phyloP scores from a whole-genome alignment of 2,329 filamentous ascomycete species.

The Colletotrichum endophyticum region DNA sequence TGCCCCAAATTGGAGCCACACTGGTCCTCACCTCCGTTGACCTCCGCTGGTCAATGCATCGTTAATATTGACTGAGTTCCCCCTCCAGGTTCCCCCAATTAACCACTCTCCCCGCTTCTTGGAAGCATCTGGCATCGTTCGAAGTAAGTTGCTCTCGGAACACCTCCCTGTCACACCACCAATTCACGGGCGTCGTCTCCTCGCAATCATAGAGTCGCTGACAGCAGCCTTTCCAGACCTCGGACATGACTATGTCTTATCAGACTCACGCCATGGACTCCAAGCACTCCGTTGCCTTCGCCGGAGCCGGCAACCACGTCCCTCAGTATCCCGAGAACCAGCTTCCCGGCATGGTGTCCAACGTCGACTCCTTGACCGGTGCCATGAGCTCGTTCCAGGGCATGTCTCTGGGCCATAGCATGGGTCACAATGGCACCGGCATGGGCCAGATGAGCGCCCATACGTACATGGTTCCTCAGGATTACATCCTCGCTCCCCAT shows the following conservation, averaged over 20 bases:
- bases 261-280: conserved; percentile 42
- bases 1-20: not conserved
- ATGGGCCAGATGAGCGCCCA: conserved; percentile 34
- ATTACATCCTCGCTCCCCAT: conserved; percentile 40
- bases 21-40: not conserved
- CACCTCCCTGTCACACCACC: not conserved
- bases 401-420: conserved; percentile 40
- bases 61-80: not conserved
- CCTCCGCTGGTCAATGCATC: not conserved
- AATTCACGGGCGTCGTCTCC: not conserved
- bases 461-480: conserved; percentile 40
- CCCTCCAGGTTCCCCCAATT: not conserved
- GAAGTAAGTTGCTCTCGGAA: not conserved
- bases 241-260: conserved; percentile 35
- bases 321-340: conserved; percentile 21
- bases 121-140: conserved; percentile 7
- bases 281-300: conserved; percentile 30
- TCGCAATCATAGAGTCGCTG: not conserved
- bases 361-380: conserved; percentile 7
- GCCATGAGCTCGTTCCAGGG: conserved; percentile 22
- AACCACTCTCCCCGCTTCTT: not conserved
- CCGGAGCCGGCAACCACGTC: not conserved
- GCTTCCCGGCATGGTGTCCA: conserved; percentile 11
- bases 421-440: conserved; percentile 28
- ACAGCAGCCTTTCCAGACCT: not conserved